Evolutionary conservation across 768 basidiomycete species (phyloP), one percentile per base, ranked within the genome.

Genomic region (Rhodotorula taiwanensis): DNA sequence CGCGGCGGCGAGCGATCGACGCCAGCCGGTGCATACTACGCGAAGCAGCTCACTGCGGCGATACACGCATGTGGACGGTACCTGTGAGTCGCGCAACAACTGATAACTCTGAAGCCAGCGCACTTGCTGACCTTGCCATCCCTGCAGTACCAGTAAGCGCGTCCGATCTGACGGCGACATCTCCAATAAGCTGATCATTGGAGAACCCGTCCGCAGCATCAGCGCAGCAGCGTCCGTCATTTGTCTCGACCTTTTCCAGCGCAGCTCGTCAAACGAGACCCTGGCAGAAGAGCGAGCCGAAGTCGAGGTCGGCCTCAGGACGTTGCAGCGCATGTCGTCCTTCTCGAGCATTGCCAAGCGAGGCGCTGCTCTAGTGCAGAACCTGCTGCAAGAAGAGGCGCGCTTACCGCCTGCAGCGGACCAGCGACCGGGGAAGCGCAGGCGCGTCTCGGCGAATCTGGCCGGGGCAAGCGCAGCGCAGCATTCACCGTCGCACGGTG

Each of bases 71-170:
- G 52, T 60, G 52, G 52, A 53, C 60, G 3, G 49, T 48, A 8
- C 60, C 54, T 1, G 50, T 51, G 50, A 28, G 50, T 51, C n/a
- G n/a, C n/a, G n/a, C n/a, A n/a, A n/a, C n/a, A n/a, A n/a, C n/a
- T n/a, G n/a, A 14, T 23, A 9, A 47, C 4, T 21, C 45, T 47
- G 45, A 47, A 14, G n/a, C n/a, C n/a, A n/a, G n/a, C n/a, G n/a
- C 6, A 2, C 45, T 13, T 4, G 5, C n/a, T 13, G 3, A 4
- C 30, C 30, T 21, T 18, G 13, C 30, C 30, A 2, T 20, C 25
- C 28, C 16, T 27, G 33, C 50, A 51, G 50, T 51, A 27, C 60
- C 91, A 89, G 87, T 86, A 39, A 39, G 66, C 41, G 78, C 75
- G 15, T 20, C 15, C 34, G 30, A 5, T 47, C 43, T n/a, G n/a